A percentile compares a stretch with the other conserved stretches of the same genome.
phyloP scores from a whole-genome alignment of 495 filamentous ascomycete genomes.

The Talaromyces ruber region DNA sequence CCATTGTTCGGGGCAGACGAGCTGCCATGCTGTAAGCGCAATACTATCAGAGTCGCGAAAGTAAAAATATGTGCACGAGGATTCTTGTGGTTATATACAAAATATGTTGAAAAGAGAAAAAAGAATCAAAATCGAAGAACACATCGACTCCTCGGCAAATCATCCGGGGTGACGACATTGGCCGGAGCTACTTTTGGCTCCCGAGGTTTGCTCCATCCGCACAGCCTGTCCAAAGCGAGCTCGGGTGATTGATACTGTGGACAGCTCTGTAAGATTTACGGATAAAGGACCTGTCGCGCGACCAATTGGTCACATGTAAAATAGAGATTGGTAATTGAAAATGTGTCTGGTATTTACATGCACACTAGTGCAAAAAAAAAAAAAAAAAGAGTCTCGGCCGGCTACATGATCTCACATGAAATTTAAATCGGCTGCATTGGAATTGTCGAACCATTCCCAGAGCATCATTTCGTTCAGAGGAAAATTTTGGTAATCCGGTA shows the following conservation, averaged over 20 bases:
- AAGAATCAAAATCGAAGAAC: not conserved
- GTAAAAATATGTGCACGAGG: not conserved
- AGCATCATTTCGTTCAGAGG: slow-evolving; percentile 46
- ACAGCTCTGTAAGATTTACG: not conserved
- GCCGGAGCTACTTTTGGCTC: slow-evolving; percentile 34
- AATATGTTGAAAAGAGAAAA: not conserved
- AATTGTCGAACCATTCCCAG: slow-evolving; percentile 55
- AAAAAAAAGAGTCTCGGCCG: not conserved
- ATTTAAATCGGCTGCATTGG: slow-evolving; percentile 34
- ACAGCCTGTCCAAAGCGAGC: not conserved
- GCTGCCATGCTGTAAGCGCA: not conserved
- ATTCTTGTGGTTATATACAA: not conserved
- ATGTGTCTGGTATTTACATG: not conserved
- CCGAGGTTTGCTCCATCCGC: slow-evolving; percentile 16
- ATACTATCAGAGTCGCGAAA: not conserved
- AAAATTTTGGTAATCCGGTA: slow-evolving; percentile 31
- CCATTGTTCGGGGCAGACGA: not conserved
- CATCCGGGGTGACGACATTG: slow-evolving; percentile 7
- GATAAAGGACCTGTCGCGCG: not conserved
- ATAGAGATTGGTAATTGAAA: not conserved
- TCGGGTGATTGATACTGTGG: no score
- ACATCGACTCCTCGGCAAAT: not conserved
- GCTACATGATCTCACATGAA: slow-evolving; percentile 9
- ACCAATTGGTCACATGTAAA: not conserved
- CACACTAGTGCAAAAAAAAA: not conserved